phyloP scores from a whole-genome alignment of 345 rosid genomes.

The Lepidium africanum region DNA sequence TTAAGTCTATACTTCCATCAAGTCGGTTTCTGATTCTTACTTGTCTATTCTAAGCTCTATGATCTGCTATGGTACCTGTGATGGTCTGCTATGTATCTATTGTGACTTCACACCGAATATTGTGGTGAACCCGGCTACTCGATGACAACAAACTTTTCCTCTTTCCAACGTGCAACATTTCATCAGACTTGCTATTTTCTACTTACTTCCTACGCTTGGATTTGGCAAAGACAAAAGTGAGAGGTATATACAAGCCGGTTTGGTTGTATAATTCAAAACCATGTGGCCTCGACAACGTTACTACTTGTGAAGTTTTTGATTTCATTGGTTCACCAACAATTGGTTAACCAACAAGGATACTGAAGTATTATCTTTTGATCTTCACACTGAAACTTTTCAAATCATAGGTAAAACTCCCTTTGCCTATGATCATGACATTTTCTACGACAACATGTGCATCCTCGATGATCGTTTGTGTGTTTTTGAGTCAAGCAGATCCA shows the following conservation, averaged over 20 bases:
- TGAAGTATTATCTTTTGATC: background rate
- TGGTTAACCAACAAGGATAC: too few species aligned
- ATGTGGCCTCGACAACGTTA: background rate
- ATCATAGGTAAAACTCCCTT: background rate
- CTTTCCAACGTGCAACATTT: background rate
- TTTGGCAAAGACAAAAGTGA: background rate
- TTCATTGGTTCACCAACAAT: too few species aligned
- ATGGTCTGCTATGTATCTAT: background rate
- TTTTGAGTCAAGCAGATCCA: too few species aligned
- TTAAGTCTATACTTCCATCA: too few species aligned
- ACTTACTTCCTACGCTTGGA: too few species aligned
- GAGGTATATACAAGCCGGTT: background rate
- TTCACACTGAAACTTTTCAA: background rate
- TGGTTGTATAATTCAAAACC: background rate
- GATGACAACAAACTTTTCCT: background rate
- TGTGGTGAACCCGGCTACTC: background rate
- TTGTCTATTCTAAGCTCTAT: too few species aligned
- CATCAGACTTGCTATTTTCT: too few species aligned
- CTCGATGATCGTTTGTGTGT: too few species aligned
- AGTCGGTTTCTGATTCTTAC: too few species aligned
- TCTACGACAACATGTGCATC: too few species aligned
- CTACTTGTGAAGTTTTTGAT: conserved; percentile 1
- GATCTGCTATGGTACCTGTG: background rate
- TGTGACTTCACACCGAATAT: background rate
- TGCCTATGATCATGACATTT: too few species aligned